These are phyloP conservation scores for Nevesoporus exiguus DNA, from an alignment of 768 basidiomycete genomes.

Conservation along the genomic window DNA sequence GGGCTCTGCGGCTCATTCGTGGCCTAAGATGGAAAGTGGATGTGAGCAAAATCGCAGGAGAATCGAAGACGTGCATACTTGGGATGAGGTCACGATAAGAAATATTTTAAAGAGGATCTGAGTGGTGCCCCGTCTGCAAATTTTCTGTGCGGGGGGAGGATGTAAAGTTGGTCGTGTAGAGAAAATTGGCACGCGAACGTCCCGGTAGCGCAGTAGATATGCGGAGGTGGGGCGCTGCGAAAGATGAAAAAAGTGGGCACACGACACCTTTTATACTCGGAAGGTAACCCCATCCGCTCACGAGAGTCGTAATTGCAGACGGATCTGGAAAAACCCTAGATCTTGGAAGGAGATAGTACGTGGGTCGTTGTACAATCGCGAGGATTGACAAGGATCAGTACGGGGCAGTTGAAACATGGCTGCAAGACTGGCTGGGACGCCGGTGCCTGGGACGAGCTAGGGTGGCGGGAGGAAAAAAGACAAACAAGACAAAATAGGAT, in stretches of 20 bases:
- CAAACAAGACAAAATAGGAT: slow-evolving; percentile 35
- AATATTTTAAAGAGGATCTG: not conserved
- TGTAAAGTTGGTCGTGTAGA: not conserved
- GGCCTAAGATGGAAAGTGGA: not conserved
- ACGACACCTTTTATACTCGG: slow-evolving; percentile 26
- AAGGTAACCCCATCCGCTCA: slow-evolving; percentile 3
- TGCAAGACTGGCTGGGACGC: not conserved
- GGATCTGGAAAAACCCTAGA: slow-evolving; percentile 2
- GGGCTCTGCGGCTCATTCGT: slow-evolving; percentile 7
- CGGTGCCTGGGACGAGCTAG: not conserved
- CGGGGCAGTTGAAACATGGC: not conserved
- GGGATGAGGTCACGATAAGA: not conserved
- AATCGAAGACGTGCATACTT: not conserved
- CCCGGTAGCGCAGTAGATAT: not conserved
- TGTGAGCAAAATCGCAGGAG: not conserved
- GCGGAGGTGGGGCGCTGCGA: not conserved
- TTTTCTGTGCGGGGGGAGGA: not conserved
- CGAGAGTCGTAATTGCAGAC: slow-evolving; percentile 15
- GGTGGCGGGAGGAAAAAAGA: slow-evolving; percentile 16
- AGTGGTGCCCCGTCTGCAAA: not conserved
- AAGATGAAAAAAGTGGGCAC: slow-evolving; percentile 15
- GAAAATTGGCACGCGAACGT: not conserved
- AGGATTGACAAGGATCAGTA: not conserved
- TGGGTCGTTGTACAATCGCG: no score
- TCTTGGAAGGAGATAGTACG: slow-evolving; percentile 15